Conservation (phyloP, 306 rosid species). For the Hippophae gyantsensis region DNA sequence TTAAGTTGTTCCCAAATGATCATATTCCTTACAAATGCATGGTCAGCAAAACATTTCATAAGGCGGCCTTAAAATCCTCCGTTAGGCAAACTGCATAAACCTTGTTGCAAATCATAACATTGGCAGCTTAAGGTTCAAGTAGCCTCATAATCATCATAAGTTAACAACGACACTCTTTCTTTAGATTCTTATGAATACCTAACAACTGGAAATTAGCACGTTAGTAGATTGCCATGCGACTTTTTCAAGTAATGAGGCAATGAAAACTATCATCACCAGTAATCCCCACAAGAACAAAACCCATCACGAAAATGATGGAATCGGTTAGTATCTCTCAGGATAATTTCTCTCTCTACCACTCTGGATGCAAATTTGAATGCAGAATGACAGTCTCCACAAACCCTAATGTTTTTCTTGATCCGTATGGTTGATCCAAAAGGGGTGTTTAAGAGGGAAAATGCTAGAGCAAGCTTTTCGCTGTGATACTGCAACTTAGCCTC, state of each 20-base stretch:
- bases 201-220: conserved; percentile 7
- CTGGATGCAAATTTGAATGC: conserved; percentile 27
- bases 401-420: conserved; percentile 29
- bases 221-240: conserved; percentile 12
- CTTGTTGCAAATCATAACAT: not conserved
- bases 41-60: not conserved
- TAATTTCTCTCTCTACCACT: conserved; percentile 25
- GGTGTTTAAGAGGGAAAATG: conserved; percentile 28
- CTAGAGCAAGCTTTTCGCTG: conserved; percentile 31
- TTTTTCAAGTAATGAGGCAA: not conserved
- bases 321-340: conserved; percentile 27
- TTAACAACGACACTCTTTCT: not conserved
- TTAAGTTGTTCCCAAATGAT: no score
- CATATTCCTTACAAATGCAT: not conserved
- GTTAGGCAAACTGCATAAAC: not conserved
- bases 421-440: conserved; percentile 25
- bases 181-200: not conserved
- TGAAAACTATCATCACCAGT: conserved; percentile 17
- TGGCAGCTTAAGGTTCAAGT: not conserved
- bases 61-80: not conserved
- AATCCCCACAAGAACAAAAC: conserved; percentile 29
- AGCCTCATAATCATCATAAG: not conserved
- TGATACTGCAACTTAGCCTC: conserved; percentile 29
- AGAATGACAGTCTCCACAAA: conserved; percentile 30
- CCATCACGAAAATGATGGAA: conserved; percentile 27